A percentile compares a stretch with the other conserved stretches of the same genome.
Evolutionary conservation across 2,329 filamentous ascomycete species (phyloP).

Genomic region (Didymella glomerata): DNA sequence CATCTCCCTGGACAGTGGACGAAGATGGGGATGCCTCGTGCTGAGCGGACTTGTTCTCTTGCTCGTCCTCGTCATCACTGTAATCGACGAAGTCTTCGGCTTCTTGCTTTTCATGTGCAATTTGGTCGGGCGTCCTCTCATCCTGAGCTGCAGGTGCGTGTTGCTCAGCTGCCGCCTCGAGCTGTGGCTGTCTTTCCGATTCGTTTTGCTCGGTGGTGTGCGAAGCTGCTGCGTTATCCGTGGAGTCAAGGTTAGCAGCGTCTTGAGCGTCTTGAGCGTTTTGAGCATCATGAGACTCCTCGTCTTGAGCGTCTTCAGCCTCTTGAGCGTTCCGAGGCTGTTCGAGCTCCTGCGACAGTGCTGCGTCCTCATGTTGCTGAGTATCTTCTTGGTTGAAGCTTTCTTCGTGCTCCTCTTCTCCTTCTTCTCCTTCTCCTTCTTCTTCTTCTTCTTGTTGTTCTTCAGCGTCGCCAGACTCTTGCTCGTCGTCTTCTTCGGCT

Average conservation of each 20-base stretch:
- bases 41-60: slow-evolving; percentile 20
- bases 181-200: not conserved
- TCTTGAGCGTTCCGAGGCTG: not conserved
- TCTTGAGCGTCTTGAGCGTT: slow-evolving; percentile 4
- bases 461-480: slow-evolving; percentile 10
- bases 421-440: slow-evolving; percentile 7
- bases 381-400: slow-evolving; percentile 4
- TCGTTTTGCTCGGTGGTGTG: not conserved
- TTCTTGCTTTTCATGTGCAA: slow-evolving; percentile 28
- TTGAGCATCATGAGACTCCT: not conserved
- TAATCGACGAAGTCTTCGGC: slow-evolving; percentile 61
- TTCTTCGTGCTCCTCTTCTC: slow-evolving; percentile 6
- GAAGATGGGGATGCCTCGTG: slow-evolving; percentile 40
- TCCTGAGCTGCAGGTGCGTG: not conserved
- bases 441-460: slow-evolving; percentile 6
- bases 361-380: slow-evolving; percentile 4
- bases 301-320: not conserved
- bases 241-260: slow-evolving; percentile 4
- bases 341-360: slow-evolving; percentile 9
- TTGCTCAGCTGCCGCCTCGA: not conserved
- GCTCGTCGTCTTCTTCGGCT: slow-evolving; percentile 14
- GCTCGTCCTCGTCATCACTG: slow-evolving; percentile 56
- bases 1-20: slow-evolving; percentile 48
- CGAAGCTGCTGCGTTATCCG: not conserved
- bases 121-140: slow-evolving; percentile 19